Conservation (phyloP, 208 protist species). For the Angomonas desouzai region DNA sequence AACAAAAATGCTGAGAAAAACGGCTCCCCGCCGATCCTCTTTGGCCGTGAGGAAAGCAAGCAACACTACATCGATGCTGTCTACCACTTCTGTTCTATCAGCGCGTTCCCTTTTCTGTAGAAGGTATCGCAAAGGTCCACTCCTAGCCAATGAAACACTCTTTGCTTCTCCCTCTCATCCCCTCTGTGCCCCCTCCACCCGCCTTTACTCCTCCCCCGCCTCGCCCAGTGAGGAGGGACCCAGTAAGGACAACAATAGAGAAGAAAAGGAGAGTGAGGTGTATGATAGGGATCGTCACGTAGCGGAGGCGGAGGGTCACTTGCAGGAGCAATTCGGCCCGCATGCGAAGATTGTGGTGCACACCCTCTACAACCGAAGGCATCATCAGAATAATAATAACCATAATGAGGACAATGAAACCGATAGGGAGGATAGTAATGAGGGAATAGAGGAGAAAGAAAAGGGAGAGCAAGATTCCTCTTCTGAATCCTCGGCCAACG, state of each 20-base stretch:
- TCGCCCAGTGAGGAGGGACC: background rate
- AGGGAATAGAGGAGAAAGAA: constrained; percentile 10
- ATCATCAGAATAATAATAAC: background rate
- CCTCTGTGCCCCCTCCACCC: too few relatives aligned
- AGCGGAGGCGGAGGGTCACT: constrained; percentile 38
- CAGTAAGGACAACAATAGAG: background rate
- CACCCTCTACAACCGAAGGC: constrained; percentile 24
- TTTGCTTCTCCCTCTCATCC: too few relatives aligned
- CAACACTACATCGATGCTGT: too few relatives aligned
- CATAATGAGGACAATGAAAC: constrained; percentile 10
- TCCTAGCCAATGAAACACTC: too few relatives aligned
- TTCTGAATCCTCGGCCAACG: background rate
- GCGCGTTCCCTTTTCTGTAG: background rate
- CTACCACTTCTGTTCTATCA: background rate
- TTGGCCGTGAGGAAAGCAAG: background rate
- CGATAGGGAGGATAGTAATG: background rate
- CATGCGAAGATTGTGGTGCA: constrained; percentile 71
- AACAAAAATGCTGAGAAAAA: background rate
- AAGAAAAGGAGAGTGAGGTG: background rate
- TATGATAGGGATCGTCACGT: constrained; percentile 25
- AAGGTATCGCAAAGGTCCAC: background rate
- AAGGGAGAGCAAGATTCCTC: background rate
- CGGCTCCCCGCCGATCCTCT: background rate
- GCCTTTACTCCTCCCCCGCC: too few relatives aligned
- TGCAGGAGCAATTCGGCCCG: constrained; percentile 67